Conservation (phyloP, 768 basidiomycete genomes). For the Tylopilus felleus region DNA sequence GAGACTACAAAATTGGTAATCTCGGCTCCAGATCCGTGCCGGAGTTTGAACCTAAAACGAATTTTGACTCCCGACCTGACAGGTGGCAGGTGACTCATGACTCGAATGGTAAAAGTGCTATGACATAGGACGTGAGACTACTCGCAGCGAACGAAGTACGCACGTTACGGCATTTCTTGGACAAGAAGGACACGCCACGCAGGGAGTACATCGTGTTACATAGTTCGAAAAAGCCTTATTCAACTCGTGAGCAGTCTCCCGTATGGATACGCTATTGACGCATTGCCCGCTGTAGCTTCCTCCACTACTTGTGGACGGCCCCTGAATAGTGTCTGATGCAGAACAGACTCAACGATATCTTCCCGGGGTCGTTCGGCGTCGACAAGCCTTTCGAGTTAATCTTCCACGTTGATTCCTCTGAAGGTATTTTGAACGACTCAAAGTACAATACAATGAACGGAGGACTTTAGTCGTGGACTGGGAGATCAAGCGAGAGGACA, state of each 20-base stretch:
- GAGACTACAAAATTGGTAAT: too few species aligned
- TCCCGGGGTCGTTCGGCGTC: conserved; percentile 26
- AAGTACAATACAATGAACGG: conserved; percentile 20
- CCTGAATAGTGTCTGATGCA: conserved; percentile 26
- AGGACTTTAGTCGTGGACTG: conserved; percentile 16
- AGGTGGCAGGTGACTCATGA: too few species aligned
- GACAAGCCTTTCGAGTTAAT: conserved; percentile 11
- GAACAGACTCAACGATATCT: conserved; percentile 24
- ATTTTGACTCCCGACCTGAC: too few species aligned
- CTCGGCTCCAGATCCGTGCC: too few species aligned
- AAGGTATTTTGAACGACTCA: conserved; percentile 16
- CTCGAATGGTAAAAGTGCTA: conserved; percentile 29
- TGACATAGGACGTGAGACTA: conserved; percentile 11
- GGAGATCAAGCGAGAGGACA: conserved; percentile 17
- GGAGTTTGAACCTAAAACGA: too few species aligned
- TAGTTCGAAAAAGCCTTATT: conserved; percentile 20
- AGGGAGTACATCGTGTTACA: conserved; percentile 25
- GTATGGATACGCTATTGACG: neutral
- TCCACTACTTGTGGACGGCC: conserved; percentile 29
- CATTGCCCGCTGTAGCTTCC: neutral
- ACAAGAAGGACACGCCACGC: conserved; percentile 12
- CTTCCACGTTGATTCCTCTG: conserved; percentile 25
- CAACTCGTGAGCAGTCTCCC: conserved; percentile 13
- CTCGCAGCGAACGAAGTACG: conserved; percentile 19
- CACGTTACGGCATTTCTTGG: conserved; percentile 8